A percentile compares a stretch with the other conserved stretches of the same genome.
Evolutionary conservation across 257 asterid genomes (phyloP).

Genomic region (Solanum lycopersicoides): DNA sequence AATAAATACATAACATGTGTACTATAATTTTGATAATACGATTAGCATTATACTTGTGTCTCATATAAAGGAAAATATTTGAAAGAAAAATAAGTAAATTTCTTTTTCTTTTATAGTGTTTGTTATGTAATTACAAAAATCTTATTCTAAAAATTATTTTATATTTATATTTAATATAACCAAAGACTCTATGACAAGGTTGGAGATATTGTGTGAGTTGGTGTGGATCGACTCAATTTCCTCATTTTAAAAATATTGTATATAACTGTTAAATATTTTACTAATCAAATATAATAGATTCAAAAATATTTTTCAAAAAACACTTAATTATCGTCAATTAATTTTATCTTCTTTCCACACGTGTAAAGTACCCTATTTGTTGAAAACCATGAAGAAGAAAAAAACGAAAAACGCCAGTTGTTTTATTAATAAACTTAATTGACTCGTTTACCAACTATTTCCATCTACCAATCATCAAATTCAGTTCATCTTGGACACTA

Average conservation of each 20-base stretch:
- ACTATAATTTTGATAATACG: neutral
- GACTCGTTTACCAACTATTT: neutral
- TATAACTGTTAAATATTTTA: neutral
- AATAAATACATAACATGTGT: accelerated
- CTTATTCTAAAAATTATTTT: too few relatives aligned
- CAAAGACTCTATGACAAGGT: too few relatives aligned
- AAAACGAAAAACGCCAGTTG: neutral
- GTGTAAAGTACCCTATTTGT: neutral
- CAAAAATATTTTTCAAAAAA: neutral
- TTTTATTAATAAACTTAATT: neutral
- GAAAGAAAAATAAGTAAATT: neutral
- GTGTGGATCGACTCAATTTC: neutral
- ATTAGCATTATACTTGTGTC: neutral
- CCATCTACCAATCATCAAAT: neutral
- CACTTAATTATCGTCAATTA: neutral
- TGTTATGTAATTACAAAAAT: neutral
- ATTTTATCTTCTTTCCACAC: neutral
- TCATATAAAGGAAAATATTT: neutral
- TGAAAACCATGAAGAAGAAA: neutral
- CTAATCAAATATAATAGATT: neutral
- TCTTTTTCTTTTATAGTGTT: neutral
- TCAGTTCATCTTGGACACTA: neutral
- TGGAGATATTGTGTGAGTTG: neutral
- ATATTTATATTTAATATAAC: too few relatives aligned
- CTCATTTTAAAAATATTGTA: too few relatives aligned